Base-by-base conservation (phyloP, 768 basidiomycete genomes). In the Lactifluus pinguis region DNA sequence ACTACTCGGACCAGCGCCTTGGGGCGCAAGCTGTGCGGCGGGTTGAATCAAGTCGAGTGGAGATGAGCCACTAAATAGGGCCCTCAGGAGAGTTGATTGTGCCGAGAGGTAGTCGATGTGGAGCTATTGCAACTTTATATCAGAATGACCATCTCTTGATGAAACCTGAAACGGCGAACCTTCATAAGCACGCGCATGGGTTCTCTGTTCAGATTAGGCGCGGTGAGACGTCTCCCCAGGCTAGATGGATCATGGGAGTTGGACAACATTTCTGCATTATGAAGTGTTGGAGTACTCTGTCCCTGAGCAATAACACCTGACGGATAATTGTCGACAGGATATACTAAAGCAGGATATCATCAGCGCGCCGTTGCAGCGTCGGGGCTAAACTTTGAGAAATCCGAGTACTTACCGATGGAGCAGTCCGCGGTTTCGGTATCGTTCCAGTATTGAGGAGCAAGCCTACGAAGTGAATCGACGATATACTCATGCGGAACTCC, bases 101-200 rank as follows among this genome's bases (percentile, higher is more conserved):
- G 88, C 84, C n/a, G 83, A 82, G 48, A 95, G 80, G 68, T 86
- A 91, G 69, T 89, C 88, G 64, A 82, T 77, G 68, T 95, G 92
- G 30, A 93, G 74, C 89, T 92, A 66, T 29, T 29, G 51, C 45
- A 2, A 34, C 53, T 11, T 53, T 57, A 30, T 56, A 65, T 53
- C 65, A 59, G 21, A 66, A 50, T 14, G 25, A 49, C 29, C 19
- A 17, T 30, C 25, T 32, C 36, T 17, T 7, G 44, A n/a, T 5
- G 36, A 47, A 32, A 4, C 25, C 7, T 13, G 25, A 60, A 52
- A n/a, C 0, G 25, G 71, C 80, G 17, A 59, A 89, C 89, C 69
- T 81, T 82, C 66, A 90, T 73, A 45, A 82, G 79, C 68, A 88
- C 77, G 38, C 80, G 83, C 15, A 81, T 80, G 19, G 77, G 72